Evolutionary conservation across 179 eudicot genomes (phyloP), one percentile per base, ranked within the genome.

Genomic region (Vitellaria paradoxa): DNA sequence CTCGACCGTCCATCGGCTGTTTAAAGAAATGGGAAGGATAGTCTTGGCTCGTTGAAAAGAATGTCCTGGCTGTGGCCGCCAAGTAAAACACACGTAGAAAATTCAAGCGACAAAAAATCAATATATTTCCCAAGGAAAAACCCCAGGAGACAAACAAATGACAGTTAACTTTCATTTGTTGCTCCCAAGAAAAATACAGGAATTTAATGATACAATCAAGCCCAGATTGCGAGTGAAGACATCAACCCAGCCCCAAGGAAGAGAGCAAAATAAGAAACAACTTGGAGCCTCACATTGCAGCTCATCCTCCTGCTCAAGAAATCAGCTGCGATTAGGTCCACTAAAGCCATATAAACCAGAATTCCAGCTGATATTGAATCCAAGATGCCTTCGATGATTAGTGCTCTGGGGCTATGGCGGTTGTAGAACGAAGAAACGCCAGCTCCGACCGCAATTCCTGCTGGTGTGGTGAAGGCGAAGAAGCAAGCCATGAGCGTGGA

Each of bases 241-340:
- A 93, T 93, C 75, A 90, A 53, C 3, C 82, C 81, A 15, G 98
- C 97, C 74, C 98, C 98, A 20, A 92, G 53, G 77, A 93, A 92
- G n/a, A 93, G 89, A 3, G 91, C 81, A 47, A 87, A 74, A 79
- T 90, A 93, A 66, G 97, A 93, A 65, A 85, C 88, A 0, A 92
- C 78, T 75, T 92, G 98, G 15, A 92, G 90, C 84, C 88, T 84
- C 2, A 82, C 49, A 78, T 92, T 93, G 76, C 94, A 90, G 73
- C 87, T 90, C 98, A 93, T 93, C 75, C 88, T 86, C 87, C 90
- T 90, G 52, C 93, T 93, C 91, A 92, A 84, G 77, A 91, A 93
- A 84, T 93, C 98, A 3, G 97, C 97, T 6, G 98, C 98, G 73
- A 93, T 93, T 47, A 93, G 74, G 75, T 93, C 98, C 57, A 93